Conservation (phyloP, 108 stramenopile species). For the Fragilariopsis cylindrus region DNA sequence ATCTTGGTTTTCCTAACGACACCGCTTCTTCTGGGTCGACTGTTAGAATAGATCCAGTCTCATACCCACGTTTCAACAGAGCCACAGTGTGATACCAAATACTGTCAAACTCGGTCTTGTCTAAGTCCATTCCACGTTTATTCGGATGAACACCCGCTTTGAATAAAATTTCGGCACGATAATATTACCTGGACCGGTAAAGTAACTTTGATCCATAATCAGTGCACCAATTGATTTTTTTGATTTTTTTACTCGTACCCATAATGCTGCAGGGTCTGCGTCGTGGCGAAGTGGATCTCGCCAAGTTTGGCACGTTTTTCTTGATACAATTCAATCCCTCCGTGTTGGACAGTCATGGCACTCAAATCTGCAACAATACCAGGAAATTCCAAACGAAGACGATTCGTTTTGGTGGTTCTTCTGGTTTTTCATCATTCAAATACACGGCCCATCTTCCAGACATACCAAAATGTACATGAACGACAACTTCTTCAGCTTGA, state of each 20-base stretch:
- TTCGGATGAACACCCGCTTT: constrained; percentile 70
- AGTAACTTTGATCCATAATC: constrained; percentile 77
- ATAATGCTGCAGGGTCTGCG: constrained; percentile 58
- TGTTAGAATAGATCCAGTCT: constrained; percentile 65
- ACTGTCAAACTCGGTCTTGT: constrained; percentile 48
- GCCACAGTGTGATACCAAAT: constrained; percentile 58
- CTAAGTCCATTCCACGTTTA: constrained; percentile 33
- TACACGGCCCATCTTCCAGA: constrained; percentile 66
- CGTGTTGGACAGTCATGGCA: constrained; percentile 74
- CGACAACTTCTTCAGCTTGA: constrained; percentile 31
- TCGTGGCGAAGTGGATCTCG: constrained; percentile 73
- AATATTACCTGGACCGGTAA: constrained; percentile 80
- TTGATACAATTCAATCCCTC: constrained; percentile 48
- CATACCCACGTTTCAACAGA: constrained; percentile 57
- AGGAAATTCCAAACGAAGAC: constrained; percentile 55
- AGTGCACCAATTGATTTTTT: constrained; percentile 67
- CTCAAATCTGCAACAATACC: constrained; percentile 59
- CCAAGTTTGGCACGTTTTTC: constrained; percentile 56
- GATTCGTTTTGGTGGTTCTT: constrained; percentile 51
- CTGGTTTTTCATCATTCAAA: constrained; percentile 45
- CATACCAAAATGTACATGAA: constrained; percentile 84
- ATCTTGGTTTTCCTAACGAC: constrained; percentile 36
- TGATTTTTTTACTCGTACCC: constrained; percentile 46
- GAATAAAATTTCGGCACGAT: constrained; percentile 79
- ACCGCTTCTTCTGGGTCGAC: constrained; percentile 52